Percentiles rank a stretch among this genome's conserved stretches.
phyloP scores from a whole-genome alignment of 108 stramenopile species.

The Conticribra weissflogii region DNA sequence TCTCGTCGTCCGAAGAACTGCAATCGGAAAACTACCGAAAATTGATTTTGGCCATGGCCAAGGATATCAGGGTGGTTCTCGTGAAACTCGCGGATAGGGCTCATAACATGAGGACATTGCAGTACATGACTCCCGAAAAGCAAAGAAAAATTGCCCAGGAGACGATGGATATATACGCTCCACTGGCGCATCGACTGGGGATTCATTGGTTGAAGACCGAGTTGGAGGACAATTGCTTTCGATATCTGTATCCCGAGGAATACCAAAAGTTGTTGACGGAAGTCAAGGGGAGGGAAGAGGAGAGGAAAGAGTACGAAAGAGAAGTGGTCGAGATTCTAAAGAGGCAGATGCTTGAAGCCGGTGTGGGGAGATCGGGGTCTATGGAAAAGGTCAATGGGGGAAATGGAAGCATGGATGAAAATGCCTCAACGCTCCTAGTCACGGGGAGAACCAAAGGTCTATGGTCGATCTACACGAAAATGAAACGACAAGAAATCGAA shows the following conservation, averaged over 20 bases:
- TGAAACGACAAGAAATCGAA: slow-evolving; percentile 27
- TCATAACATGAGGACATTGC: slow-evolving; percentile 44
- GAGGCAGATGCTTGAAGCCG: slow-evolving; percentile 30
- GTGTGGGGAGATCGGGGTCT: neutral
- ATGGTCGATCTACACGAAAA: slow-evolving; percentile 33
- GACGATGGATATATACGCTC: slow-evolving; percentile 53
- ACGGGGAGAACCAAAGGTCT: slow-evolving; percentile 32
- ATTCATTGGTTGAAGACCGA: slow-evolving; percentile 48
- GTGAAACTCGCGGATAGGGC: slow-evolving; percentile 42
- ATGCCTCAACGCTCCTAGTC: slow-evolving; percentile 8
- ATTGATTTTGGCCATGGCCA: slow-evolving; percentile 29
- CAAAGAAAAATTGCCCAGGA: slow-evolving; percentile 38
- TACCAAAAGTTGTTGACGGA: slow-evolving; percentile 9
- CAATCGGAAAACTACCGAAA: slow-evolving; percentile 38
- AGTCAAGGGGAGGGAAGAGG: slow-evolving; percentile 18
- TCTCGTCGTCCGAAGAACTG: slow-evolving; percentile 7
- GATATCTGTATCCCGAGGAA: slow-evolving; percentile 24
- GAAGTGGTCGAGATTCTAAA: slow-evolving; percentile 39
- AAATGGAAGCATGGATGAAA: neutral
- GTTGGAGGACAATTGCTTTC: slow-evolving; percentile 56
- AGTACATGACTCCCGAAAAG: slow-evolving; percentile 32
- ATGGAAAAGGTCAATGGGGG: neutral
- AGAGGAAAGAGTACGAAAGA: slow-evolving; percentile 20
- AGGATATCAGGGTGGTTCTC: slow-evolving; percentile 34
- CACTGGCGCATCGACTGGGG: slow-evolving; percentile 49